Evolutionary conservation across 2,329 filamentous ascomycete species (phyloP).

Genomic region (Colletotrichum abscissum): DNA sequence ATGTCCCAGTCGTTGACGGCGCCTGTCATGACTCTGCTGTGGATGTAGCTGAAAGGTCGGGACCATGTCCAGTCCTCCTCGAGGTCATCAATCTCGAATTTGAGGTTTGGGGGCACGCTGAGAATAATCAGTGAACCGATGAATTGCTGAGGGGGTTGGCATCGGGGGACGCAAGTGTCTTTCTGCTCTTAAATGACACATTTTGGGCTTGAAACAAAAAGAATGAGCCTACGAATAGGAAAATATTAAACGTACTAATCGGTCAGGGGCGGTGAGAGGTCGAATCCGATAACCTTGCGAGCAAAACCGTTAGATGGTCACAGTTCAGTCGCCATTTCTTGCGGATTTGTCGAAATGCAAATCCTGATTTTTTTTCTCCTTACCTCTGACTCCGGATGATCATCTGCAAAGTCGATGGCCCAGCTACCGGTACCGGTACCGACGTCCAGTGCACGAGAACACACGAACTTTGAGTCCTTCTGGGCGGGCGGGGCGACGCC

Average conservation of each 20-base stretch:
- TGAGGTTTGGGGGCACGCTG: constrained; percentile 47
- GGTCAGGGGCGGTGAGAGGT: constrained; percentile 76
- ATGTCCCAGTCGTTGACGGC: constrained; percentile 60
- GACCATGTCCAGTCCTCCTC: constrained; percentile 61
- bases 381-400: constrained; percentile 45
- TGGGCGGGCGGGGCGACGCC: constrained; percentile 53
- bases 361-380: not conserved
- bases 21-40: constrained; percentile 59
- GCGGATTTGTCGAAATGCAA: not conserved
- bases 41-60: constrained; percentile 66
- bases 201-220: not conserved
- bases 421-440: constrained; percentile 44
- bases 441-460: constrained; percentile 39
- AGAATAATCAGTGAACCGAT: not conserved
- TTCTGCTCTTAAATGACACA: no score
- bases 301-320: not conserved
- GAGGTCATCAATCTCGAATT: constrained; percentile 53
- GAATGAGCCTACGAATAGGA: not conserved
- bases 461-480: constrained; percentile 29
- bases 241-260: constrained; percentile 54
- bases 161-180: no score
- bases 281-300: constrained; percentile 66
- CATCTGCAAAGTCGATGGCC: constrained; percentile 51
- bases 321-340: no score
- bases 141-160: not conserved